Percentiles rank a stretch among this genome's conserved stretches.
Conservation (phyloP, 1,284 basidiomycete species). For the Athelia psychrophila region DNA sequence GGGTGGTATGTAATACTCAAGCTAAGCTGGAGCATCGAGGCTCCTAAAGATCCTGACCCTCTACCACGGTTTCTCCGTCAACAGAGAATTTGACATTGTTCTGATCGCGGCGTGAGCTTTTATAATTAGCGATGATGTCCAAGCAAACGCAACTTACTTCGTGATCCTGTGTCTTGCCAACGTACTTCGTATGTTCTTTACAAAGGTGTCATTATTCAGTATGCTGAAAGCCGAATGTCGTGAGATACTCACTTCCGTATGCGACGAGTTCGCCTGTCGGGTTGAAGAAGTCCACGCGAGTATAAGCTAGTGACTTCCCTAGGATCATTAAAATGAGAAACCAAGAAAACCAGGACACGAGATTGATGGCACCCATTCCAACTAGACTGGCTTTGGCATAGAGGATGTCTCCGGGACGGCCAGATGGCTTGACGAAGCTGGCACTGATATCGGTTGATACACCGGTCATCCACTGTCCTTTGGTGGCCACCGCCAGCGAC, state of each 20-base stretch:
- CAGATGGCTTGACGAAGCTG: constrained; percentile 76
- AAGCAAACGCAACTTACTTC: constrained; percentile 39
- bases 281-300: constrained; percentile 76
- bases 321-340: constrained; percentile 1
- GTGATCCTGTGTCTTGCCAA: constrained; percentile 72
- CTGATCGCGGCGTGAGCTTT: constrained; percentile 25
- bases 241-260: constrained; percentile 65
- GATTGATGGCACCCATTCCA: constrained; percentile 51
- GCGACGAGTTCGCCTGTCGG: constrained; percentile 72
- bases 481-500: constrained; percentile 77
- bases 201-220: too few relatives aligned
- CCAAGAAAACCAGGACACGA: not conserved
- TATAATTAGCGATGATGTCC: constrained; percentile 6
- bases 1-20: too few relatives aligned
- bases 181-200: constrained; percentile 84
- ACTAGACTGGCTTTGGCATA: constrained; percentile 60
- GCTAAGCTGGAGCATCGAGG: too few relatives aligned
- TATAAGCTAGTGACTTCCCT: constrained; percentile 87
- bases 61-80: constrained; percentile 69
- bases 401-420: constrained; percentile 61
- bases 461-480: constrained; percentile 84
- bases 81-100: constrained; percentile 81
- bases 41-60: constrained; percentile 48
- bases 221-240: not conserved
- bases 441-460: constrained; percentile 88